Percentiles rank a stretch among this genome's conserved stretches.
Evolutionary conservation across 176 grass and related monocot genomes (phyloP).

Genomic region (Saccharum spontaneum): DNA sequence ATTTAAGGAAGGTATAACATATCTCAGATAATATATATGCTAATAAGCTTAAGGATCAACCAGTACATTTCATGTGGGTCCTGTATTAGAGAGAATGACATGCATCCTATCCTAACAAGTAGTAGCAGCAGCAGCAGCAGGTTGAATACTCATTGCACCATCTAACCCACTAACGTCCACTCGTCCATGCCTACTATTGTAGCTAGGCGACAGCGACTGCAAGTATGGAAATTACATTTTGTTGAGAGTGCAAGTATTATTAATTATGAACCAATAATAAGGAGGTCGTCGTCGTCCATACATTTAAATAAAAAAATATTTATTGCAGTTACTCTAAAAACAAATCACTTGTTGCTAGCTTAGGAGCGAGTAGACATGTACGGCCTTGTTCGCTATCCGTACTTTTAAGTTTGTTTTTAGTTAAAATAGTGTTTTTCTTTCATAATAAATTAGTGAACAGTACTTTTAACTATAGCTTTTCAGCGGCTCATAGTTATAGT

Average conservation of each 20-base stretch:
- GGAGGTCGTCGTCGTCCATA: not conserved
- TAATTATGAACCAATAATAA: no score
- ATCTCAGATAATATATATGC: not conserved
- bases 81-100: conserved; percentile 6
- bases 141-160: conserved; percentile 34
- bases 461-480: no score
- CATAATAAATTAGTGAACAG: no score
- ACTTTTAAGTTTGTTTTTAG: no score
- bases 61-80: not conserved
- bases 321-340: not conserved
- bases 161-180: conserved; percentile 35
- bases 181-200: not conserved
- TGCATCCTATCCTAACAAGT: conserved; percentile 26
- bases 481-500: no score
- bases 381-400: no score
- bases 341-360: not conserved
- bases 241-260: not conserved
- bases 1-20: not conserved
- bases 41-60: conserved; percentile 6
- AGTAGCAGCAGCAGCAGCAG: not conserved
- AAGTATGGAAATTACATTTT: not conserved
- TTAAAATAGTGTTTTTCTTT: no score
- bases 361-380: not conserved
- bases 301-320: not conserved
- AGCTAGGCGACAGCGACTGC: not conserved